Conservation (phyloP, 2,329 filamentous ascomycete species). For the Botrytis pseudocinerea region DNA sequence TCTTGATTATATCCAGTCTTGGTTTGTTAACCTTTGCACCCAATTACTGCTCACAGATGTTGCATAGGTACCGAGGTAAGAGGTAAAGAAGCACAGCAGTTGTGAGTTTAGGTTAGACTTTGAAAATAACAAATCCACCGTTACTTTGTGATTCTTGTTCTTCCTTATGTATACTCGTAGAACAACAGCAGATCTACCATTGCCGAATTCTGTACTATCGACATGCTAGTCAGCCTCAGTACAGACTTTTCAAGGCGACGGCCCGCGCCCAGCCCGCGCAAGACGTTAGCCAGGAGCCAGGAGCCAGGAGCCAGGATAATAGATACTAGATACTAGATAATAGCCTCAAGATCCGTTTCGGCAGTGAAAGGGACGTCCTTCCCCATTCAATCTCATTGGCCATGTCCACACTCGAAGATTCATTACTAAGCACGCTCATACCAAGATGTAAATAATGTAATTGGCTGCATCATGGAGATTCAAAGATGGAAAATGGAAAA, state of each 20-base stretch:
- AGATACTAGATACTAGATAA: too few relatives aligned
- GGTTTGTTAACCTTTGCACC: too few relatives aligned
- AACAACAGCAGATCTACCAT: too few relatives aligned
- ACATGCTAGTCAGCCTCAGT: not conserved
- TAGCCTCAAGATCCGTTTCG: constrained; percentile 4
- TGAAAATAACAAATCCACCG: too few relatives aligned
- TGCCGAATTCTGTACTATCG: not conserved
- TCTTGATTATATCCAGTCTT: too few relatives aligned
- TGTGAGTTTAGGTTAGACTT: too few relatives aligned
- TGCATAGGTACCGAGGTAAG: too few relatives aligned
- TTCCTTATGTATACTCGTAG: too few relatives aligned
- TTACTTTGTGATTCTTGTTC: too few relatives aligned
- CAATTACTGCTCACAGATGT: too few relatives aligned
- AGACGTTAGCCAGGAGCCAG: not conserved
- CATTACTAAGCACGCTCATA: not conserved
- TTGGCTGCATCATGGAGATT: not conserved
- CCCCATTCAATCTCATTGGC: not conserved
- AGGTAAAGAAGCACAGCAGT: too few relatives aligned
- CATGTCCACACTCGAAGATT: rapidly evolving
- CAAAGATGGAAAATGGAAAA: not conserved
- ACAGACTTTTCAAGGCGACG: too few relatives aligned
- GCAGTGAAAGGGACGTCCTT: not conserved
- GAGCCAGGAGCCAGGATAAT: not conserved
- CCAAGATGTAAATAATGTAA: not conserved
- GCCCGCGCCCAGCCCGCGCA: not conserved